These are phyloP conservation scores for Vaccinium corymbosum DNA, from an alignment of 148 eudicot species.

Conservation along the genomic window DNA sequence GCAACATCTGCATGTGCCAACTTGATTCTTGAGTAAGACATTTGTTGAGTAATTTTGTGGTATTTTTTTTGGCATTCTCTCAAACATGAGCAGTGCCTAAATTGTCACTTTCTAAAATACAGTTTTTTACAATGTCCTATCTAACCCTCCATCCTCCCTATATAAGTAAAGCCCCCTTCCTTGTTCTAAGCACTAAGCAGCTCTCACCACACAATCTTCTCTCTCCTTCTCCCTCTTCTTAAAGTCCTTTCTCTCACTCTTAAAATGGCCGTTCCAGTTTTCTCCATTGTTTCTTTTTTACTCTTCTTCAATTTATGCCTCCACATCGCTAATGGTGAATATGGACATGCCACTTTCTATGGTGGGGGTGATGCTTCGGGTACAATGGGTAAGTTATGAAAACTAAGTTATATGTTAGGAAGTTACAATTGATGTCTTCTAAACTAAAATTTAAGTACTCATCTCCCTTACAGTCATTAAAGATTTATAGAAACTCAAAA, in stretches of 20 bases:
- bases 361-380: constrained; percentile 89
- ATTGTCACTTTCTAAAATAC: background rate
- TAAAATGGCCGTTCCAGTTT: constrained; percentile 28
- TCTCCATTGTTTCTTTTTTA: constrained; percentile 25
- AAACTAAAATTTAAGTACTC: too few relatives aligned
- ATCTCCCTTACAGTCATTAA: background rate
- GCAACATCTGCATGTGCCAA: constrained; percentile 35
- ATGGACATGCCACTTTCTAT: constrained; percentile 80
- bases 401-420: background rate
- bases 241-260: background rate
- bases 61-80: background rate
- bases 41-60: background rate
- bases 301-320: constrained; percentile 28
- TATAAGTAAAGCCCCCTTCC: constrained; percentile 3
- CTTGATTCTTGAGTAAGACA: background rate
- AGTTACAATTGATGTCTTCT: background rate
- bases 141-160: constrained; percentile 6
- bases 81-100: background rate
- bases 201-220: constrained; percentile 6
- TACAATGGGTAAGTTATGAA: constrained; percentile 63
- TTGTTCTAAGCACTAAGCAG: background rate
- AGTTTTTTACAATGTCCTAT: background rate
- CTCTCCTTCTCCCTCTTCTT: background rate
- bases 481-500: background rate
- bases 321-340: constrained; percentile 20